These are phyloP conservation scores for Suhomyces guaymorum DNA, from an alignment of 1,139 yeast species.

Conservation along the genomic window DNA sequence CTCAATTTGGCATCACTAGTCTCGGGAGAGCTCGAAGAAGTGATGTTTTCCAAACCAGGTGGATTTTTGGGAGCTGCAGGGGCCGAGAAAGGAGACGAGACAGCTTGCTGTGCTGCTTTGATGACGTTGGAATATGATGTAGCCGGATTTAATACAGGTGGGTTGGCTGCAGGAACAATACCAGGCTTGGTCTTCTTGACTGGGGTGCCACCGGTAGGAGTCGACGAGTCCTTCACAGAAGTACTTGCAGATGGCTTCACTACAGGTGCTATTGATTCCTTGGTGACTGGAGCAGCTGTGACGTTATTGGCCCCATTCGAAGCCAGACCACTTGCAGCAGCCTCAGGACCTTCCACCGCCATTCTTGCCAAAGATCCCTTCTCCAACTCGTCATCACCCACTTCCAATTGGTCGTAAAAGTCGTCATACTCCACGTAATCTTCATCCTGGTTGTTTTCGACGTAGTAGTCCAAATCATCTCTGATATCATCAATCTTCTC, in stretches of 20 bases:
- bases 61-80: conserved; percentile 13
- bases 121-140: conserved; percentile 25
- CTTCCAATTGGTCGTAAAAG: conserved; percentile 82
- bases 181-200: conserved; percentile 14
- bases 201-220: conserved; percentile 16
- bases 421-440: conserved; percentile 96
- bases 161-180: conserved; percentile 19
- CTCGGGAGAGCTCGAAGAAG: conserved; percentile 3
- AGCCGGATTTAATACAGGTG: conserved; percentile 21
- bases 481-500: conserved; percentile 77
- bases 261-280: conserved; percentile 11
- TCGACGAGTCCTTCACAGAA: conserved; percentile 15
- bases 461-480: conserved; percentile 92
- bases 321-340: conserved; percentile 13
- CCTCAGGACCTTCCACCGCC: conserved; percentile 33
- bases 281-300: conserved; percentile 9
- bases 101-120: conserved; percentile 23
- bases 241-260: conserved; percentile 20
- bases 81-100: too few species aligned
- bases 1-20: not conserved
- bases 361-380: conserved; percentile 48
- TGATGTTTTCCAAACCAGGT: conserved; percentile 8
- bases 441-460: conserved; percentile 93
- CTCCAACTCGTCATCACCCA: conserved; percentile 51
- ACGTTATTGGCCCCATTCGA: conserved; percentile 12